phyloP scores from a whole-genome alignment of 495 filamentous ascomycete species.

The Talaromyces nanjingensis region DNA sequence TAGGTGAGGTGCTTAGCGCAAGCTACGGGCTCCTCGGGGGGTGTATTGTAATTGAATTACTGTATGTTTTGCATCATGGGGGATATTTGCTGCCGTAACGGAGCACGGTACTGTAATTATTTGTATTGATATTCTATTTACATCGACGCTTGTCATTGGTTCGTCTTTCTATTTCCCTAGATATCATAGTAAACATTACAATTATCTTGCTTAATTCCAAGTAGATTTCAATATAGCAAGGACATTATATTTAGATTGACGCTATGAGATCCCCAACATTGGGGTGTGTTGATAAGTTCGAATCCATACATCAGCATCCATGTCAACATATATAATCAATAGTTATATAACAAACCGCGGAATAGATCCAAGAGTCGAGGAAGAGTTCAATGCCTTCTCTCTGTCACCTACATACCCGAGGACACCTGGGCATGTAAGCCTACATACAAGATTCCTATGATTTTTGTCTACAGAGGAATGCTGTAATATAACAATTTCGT shows the following conservation, averaged over 20 bases:
- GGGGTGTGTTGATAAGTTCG: no score
- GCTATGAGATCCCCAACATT: no score
- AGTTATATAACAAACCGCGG: no score
- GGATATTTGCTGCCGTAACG: background rate
- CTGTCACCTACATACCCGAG: no score
- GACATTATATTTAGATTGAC: background rate
- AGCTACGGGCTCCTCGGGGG: background rate
- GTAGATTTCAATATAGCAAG: background rate
- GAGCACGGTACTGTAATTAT: background rate
- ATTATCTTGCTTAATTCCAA: background rate
- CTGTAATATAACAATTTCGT: background rate
- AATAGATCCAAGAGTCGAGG: no score
- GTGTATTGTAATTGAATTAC: background rate
- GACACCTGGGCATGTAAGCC: no score
- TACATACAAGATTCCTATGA: no score
- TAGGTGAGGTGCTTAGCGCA: constrained; percentile 4
- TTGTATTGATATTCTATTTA: background rate
- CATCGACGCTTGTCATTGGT: background rate
- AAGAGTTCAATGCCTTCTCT: no score
- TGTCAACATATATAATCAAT: no score
- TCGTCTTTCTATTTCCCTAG: background rate
- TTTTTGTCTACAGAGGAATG: background rate
- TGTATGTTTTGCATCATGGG: background rate
- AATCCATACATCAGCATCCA: no score
- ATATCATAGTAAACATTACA: background rate